phyloP scores from a whole-genome alignment of 163 green algal genomes.

The Coccomyxa subellipsoidea region DNA sequence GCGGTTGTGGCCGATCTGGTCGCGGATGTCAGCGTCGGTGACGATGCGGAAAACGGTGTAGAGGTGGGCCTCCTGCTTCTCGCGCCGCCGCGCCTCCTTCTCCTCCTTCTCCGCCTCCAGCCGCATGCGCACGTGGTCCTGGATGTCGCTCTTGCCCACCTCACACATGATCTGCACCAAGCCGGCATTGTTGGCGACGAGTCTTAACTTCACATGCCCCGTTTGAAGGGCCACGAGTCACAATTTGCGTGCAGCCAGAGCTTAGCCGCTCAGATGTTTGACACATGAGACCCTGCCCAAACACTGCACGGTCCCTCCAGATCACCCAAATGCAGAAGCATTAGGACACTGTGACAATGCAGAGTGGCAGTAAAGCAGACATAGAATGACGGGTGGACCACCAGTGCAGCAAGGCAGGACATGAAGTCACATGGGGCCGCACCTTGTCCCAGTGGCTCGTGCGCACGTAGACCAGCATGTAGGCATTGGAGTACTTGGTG shows the following conservation, averaged over 20 bases:
- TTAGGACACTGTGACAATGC: no score
- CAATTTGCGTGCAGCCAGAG: no score
- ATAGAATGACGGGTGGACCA: no score
- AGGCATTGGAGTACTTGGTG: conserved; percentile 84
- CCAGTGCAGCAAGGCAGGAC: background rate
- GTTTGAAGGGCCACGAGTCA: no score
- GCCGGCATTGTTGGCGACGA: no score
- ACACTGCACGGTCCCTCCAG: no score
- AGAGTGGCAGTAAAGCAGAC: no score
- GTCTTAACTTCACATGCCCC: no score
- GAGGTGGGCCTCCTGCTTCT: conserved; percentile 92
- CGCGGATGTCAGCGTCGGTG: conserved; percentile 56
- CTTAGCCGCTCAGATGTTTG: no score
- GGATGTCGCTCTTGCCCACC: conserved; percentile 79
- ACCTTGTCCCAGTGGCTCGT: conserved; percentile 81
- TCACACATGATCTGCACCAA: conserved; percentile 38
- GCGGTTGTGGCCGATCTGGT: conserved; percentile 59
- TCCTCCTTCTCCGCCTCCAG: conserved; percentile 82
- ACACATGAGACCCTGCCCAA: no score
- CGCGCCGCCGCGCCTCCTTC: conserved; percentile 80
- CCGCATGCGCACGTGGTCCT: conserved; percentile 69
- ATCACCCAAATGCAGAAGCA: no score
- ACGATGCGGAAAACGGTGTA: conserved; percentile 74
- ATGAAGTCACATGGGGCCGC: background rate
- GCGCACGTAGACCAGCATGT: conserved; percentile 98